These are phyloP conservation scores for Sisymbrium altissimum DNA, from an alignment of 345 rosid genomes.

Conservation along the genomic window DNA sequence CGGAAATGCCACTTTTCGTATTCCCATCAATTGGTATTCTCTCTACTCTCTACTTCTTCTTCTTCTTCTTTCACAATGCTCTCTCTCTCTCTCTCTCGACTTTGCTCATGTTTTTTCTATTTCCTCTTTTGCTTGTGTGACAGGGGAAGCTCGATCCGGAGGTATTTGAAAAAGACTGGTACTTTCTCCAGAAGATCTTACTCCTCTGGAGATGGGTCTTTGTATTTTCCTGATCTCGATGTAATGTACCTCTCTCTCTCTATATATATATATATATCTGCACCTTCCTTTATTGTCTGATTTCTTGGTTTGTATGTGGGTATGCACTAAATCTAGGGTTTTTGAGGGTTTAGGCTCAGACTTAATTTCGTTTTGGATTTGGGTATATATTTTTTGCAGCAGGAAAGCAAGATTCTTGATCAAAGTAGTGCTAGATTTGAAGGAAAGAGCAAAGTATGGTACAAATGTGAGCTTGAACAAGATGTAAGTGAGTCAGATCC, in stretches of 20 bases:
- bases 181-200: slow-evolving; percentile 46
- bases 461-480: slow-evolving; percentile 76
- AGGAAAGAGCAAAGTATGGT: slow-evolving; percentile 40
- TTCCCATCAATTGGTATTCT: slow-evolving; percentile 51
- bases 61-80: neutral
- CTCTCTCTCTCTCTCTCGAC: neutral
- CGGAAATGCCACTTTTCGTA: slow-evolving; percentile 36
- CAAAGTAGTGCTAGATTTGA: slow-evolving; percentile 43
- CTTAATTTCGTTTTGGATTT: neutral
- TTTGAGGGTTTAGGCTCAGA: slow-evolving; percentile 15
- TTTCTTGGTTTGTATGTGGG: neutral
- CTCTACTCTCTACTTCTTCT: neutral
- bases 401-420: slow-evolving; percentile 39
- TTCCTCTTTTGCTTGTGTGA: slow-evolving; percentile 5
- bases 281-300: neutral
- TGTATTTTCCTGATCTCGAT: slow-evolving; percentile 45
- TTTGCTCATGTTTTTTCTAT: neutral
- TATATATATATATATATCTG: neutral
- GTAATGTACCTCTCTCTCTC: slow-evolving; percentile 31
- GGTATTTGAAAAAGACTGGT: slow-evolving; percentile 46
- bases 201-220: slow-evolving; percentile 53
- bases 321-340: slow-evolving; percentile 21
- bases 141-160: slow-evolving; percentile 60
- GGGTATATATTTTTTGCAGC: slow-evolving; percentile 10
- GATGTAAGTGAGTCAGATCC: slow-evolving; percentile 57